Percentiles rank a stretch among this genome's conserved stretches.
Evolutionary conservation across 805 yeast genomes (phyloP).

Genomic region (Saccharomycopsis selenospora): DNA sequence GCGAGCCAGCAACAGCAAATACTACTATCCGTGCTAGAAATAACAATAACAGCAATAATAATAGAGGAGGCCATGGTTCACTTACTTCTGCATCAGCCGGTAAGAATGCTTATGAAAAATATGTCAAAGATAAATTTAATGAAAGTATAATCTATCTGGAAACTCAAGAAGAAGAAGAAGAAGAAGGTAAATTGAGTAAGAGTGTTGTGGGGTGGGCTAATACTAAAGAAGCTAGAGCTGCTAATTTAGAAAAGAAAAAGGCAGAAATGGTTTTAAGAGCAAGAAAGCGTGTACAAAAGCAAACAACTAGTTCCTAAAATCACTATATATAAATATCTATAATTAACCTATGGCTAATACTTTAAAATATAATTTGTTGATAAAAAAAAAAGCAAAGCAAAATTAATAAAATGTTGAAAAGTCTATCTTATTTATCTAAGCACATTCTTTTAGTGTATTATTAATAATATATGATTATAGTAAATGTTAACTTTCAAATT

Average conservation of each 20-base stretch:
- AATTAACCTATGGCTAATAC: too few relatives aligned
- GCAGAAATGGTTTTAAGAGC: constrained; percentile 56
- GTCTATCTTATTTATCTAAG: too few relatives aligned
- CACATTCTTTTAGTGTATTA: too few relatives aligned
- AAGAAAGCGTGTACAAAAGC: constrained; percentile 44
- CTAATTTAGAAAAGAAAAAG: constrained; percentile 40
- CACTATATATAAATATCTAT: too few relatives aligned
- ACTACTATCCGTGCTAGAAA: background rate
- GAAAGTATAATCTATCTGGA: constrained; percentile 24
- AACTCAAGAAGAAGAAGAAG: constrained; percentile 33
- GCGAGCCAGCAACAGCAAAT: constrained; percentile 23
- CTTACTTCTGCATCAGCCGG: constrained; percentile 26
- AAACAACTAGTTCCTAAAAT: too few relatives aligned
- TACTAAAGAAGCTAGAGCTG: constrained; percentile 37
- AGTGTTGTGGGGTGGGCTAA: constrained; percentile 34
- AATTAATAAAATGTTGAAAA: too few relatives aligned
- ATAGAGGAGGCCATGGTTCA: constrained; percentile 19
- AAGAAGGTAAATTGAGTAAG: constrained; percentile 20
- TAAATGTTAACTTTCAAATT: too few relatives aligned
- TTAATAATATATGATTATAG: too few relatives aligned
- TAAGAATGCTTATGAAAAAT: constrained; percentile 22
- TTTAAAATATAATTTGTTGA: too few relatives aligned
- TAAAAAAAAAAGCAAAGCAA: too few relatives aligned
- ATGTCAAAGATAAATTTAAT: constrained; percentile 23
- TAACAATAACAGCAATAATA: constrained; percentile 18